These are phyloP conservation scores for Pythium brachiatum DNA, from an alignment of 352 stramenopile species.

Conservation along the genomic window DNA sequence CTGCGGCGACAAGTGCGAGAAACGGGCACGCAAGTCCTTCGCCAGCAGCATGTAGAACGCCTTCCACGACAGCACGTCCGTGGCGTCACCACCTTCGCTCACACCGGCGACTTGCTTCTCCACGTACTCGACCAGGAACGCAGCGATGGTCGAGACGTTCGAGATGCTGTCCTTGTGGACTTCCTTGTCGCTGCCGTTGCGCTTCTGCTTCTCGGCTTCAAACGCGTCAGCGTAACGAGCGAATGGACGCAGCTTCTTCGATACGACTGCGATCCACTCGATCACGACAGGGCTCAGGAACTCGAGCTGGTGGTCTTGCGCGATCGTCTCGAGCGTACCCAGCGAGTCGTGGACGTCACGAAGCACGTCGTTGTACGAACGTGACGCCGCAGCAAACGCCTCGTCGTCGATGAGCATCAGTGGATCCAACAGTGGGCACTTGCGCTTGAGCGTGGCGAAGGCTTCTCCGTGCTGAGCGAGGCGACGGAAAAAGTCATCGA, in stretches of 20 bases:
- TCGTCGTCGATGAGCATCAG: slow-evolving; percentile 15
- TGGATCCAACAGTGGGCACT: slow-evolving; percentile 44
- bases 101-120: slow-evolving; percentile 49
- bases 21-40: slow-evolving; percentile 54
- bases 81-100: slow-evolving; percentile 25
- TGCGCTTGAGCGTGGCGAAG: slow-evolving; percentile 42
- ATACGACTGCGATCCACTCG: slow-evolving; percentile 54
- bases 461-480: slow-evolving; percentile 35
- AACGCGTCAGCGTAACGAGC: slow-evolving; percentile 69
- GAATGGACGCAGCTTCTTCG: slow-evolving; percentile 80
- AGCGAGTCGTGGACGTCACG: slow-evolving; percentile 46
- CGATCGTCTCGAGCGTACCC: slow-evolving; percentile 48
- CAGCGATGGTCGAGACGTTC: slow-evolving; percentile 71
- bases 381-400: slow-evolving; percentile 11
- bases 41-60: slow-evolving; percentile 57
- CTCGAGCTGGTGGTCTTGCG: slow-evolving; percentile 47
- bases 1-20: slow-evolving; percentile 45
- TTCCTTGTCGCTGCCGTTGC: slow-evolving; percentile 75
- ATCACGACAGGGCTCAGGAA: slow-evolving; percentile 35
- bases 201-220: slow-evolving; percentile 69
- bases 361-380: slow-evolving; percentile 69
- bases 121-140: slow-evolving; percentile 62
- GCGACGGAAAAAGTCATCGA: slow-evolving; percentile 55
- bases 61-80: slow-evolving; percentile 49
- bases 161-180: slow-evolving; percentile 71